Evolutionary conservation across 495 filamentous ascomycete genomes (phyloP).

Genomic region (Hyaloscypha bicolor): DNA sequence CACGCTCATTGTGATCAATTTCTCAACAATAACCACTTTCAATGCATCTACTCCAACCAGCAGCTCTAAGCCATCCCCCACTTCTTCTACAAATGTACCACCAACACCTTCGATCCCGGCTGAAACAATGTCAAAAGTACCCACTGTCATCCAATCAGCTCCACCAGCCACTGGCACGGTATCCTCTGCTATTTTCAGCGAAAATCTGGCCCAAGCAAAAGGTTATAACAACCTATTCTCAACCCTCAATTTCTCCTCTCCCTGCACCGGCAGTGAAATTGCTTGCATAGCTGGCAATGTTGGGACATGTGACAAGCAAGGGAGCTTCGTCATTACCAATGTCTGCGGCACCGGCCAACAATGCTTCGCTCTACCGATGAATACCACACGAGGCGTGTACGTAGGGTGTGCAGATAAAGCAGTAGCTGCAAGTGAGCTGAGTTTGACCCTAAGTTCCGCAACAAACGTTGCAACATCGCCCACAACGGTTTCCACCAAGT

Average conservation of each 20-base stretch:
- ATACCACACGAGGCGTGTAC: slow-evolving; percentile 20
- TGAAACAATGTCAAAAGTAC: background rate
- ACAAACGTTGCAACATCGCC: background rate
- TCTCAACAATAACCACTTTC: background rate
- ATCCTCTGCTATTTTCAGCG: slow-evolving; percentile 11
- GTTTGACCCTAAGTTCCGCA: background rate
- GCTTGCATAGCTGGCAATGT: slow-evolving; percentile 30
- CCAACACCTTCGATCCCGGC: background rate
- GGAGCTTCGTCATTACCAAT: slow-evolving; percentile 25
- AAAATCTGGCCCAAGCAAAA: slow-evolving; percentile 32
- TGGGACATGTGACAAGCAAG: slow-evolving; percentile 22
- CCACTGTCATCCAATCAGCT: slow-evolving; percentile 8
- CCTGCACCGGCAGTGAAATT: slow-evolving; percentile 25
- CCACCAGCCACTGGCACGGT: slow-evolving; percentile 17
- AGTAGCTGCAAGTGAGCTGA: slow-evolving; percentile 18
- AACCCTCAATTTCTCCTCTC: slow-evolving; percentile 29
- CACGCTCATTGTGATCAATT: background rate
- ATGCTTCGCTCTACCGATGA: slow-evolving; percentile 34
- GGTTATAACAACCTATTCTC: slow-evolving; percentile 33
- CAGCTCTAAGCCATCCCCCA: background rate
- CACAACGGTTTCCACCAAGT: background rate
- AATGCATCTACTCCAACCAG: background rate
- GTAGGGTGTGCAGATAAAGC: slow-evolving; percentile 28
- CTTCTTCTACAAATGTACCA: background rate
- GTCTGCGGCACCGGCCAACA: slow-evolving; percentile 21